Conservation (phyloP, 495 filamentous ascomycete genomes). For the Filosporella fistucella region DNA sequence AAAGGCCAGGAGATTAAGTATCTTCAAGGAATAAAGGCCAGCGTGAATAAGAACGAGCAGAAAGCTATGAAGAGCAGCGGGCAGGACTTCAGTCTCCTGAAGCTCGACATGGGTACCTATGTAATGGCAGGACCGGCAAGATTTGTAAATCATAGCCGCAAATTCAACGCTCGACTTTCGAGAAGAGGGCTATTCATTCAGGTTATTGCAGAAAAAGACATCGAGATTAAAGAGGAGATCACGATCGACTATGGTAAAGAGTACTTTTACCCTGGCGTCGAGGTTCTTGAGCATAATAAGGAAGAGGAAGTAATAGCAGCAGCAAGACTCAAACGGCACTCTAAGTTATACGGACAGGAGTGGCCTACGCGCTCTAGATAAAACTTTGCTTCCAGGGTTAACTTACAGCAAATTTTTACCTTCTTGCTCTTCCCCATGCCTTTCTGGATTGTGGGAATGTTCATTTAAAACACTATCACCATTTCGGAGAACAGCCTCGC, state of each 20-base stretch:
- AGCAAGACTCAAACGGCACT: too few relatives aligned
- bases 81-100: neutral
- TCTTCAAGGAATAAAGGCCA: constrained; percentile 2
- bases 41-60: neutral
- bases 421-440: too few relatives aligned
- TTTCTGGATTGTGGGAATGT: too few relatives aligned
- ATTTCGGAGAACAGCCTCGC: too few relatives aligned
- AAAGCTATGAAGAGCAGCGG: neutral
- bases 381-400: too few relatives aligned
- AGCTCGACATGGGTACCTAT: neutral
- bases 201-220: neutral
- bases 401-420: too few relatives aligned
- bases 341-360: too few relatives aligned
- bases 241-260: neutral
- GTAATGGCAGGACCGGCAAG: neutral
- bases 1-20: constrained; percentile 1
- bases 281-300: too few relatives aligned
- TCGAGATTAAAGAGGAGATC: neutral
- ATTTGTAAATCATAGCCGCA: constrained; percentile 1
- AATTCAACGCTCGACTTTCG: constrained; percentile 1
- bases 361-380: too few relatives aligned
- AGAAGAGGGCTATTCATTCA: neutral
- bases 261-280: too few relatives aligned
- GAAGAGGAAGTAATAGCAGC: too few relatives aligned
- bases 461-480: too few relatives aligned